A percentile compares a stretch with the other conserved stretches of the same genome.
These are phyloP conservation scores for Botryosphaeria dothidea DNA, from an alignment of 2,329 filamentous ascomycete species.

Conservation along the genomic window DNA sequence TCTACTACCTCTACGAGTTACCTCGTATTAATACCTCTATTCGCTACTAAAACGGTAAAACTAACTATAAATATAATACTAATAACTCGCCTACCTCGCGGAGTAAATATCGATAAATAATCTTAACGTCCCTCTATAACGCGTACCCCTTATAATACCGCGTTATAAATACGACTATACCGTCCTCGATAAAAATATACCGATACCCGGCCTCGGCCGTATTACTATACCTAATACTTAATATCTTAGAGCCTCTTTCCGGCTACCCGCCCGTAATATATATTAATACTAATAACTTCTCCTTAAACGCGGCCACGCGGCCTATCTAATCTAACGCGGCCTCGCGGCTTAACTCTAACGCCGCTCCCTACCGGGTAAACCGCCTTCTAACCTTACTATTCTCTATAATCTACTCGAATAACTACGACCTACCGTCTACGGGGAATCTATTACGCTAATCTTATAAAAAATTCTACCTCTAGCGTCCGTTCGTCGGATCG, in stretches of 20 bases:
- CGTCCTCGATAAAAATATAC: constrained; percentile 27
- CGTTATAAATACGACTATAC: constrained; percentile 22
- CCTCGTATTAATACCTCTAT: neutral
- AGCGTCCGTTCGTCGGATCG: constrained; percentile 16
- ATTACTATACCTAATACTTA: constrained; percentile 26
- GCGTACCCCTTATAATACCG: too few relatives aligned
- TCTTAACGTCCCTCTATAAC: too few relatives aligned
- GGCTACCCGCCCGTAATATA: constrained; percentile 24
- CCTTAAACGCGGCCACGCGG: constrained; percentile 9
- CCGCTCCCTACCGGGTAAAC: neutral
- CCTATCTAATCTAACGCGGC: neutral
- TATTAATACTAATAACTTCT: constrained; percentile 27
- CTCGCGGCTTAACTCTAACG: neutral
- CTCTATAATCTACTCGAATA: neutral
- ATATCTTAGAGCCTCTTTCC: constrained; percentile 23
- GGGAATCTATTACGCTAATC: constrained; percentile 18
- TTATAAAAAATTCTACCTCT: constrained; percentile 23
- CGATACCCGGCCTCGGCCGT: constrained; percentile 16
- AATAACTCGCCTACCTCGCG: too few relatives aligned
- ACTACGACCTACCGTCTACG: neutral
- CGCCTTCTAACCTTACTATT: neutral
- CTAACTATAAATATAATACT: too few relatives aligned
- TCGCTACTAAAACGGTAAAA: too few relatives aligned
- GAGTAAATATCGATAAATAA: too few relatives aligned
- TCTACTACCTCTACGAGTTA: too few relatives aligned